Conservation (phyloP, 805 yeast genomes). For the Wickerhamiella kurtzmanii region DNA sequence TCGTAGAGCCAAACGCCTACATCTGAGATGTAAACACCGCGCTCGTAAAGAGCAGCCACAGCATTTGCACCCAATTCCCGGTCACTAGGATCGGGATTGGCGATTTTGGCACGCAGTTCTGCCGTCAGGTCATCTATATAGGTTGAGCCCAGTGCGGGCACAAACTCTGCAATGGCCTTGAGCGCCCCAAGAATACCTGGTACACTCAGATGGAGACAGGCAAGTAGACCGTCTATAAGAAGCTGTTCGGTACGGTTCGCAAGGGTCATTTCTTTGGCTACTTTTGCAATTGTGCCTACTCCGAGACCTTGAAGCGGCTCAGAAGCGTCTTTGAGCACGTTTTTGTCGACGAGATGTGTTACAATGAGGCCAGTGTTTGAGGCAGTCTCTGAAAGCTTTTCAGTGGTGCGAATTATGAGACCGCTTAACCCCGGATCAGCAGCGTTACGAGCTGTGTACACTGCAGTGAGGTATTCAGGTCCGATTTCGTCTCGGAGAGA, state of each 20-base stretch:
- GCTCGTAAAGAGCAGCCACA: not conserved
- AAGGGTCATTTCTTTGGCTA: slow-evolving; percentile 35
- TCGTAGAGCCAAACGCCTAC: slow-evolving; percentile 41
- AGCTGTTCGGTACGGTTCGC: slow-evolving; percentile 47
- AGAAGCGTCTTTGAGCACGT: slow-evolving; percentile 62
- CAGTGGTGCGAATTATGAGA: slow-evolving; percentile 60
- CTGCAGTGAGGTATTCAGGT: slow-evolving; percentile 40
- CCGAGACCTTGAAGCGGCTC: slow-evolving; percentile 72
- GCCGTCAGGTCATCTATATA: not conserved
- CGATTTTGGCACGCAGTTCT: not conserved
- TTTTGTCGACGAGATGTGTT: slow-evolving; percentile 36
- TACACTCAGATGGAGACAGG: slow-evolving; percentile 1
- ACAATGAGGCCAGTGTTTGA: slow-evolving; percentile 53
- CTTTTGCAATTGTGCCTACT: slow-evolving; percentile 40
- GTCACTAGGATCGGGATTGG: slow-evolving; percentile 1
- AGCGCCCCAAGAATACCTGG: not conserved
- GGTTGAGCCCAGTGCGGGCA: slow-evolving; percentile 26
- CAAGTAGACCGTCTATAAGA: slow-evolving; percentile 63
- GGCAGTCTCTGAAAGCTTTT: slow-evolving; percentile 44
- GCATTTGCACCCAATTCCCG: not conserved
- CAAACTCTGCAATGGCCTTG: slow-evolving; percentile 29
- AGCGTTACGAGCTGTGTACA: slow-evolving; percentile 3
- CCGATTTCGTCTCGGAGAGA: slow-evolving; percentile 39
- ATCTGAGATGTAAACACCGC: not conserved
- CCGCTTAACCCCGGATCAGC: slow-evolving; percentile 26